A percentile compares a stretch with the other conserved stretches of the same genome.
These are phyloP conservation scores for Penicillium sp. DNA, from an alignment of 2,329 filamentous ascomycete genomes.

Conservation along the genomic window DNA sequence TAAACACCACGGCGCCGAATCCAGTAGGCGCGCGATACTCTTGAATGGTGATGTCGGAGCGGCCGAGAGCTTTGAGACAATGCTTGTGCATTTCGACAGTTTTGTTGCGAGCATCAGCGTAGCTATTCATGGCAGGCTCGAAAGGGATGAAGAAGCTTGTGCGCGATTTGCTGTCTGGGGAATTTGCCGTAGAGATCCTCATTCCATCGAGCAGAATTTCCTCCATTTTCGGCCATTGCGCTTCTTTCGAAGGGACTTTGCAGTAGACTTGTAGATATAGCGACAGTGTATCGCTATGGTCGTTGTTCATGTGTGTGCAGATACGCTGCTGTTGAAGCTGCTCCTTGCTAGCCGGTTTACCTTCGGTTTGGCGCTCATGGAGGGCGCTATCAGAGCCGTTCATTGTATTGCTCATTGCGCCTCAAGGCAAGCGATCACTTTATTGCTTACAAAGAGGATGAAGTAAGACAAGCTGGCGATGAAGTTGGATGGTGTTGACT, in stretches of 20 bases:
- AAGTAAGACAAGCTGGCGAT: background rate
- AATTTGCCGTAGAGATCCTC: slow-evolving; percentile 52
- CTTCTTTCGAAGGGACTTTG: slow-evolving; percentile 52
- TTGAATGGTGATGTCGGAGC: slow-evolving; percentile 54
- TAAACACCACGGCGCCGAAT: slow-evolving; percentile 53
- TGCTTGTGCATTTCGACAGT: slow-evolving; percentile 69
- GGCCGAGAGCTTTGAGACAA: slow-evolving; percentile 57
- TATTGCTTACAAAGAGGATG: background rate
- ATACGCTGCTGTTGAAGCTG: slow-evolving; percentile 54
- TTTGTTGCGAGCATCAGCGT: slow-evolving; percentile 64
- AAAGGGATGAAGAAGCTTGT: slow-evolving; percentile 56
- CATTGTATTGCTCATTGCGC: background rate
- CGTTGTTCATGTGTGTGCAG: slow-evolving; percentile 80
- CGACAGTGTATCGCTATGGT: slow-evolving; percentile 70
- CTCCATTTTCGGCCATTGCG: slow-evolving; percentile 57
- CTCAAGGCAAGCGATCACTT: background rate
- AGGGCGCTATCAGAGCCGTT: background rate
- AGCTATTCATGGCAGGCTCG: slow-evolving; percentile 64
- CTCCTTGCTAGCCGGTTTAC: slow-evolving; percentile 8
- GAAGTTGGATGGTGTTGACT: background rate
- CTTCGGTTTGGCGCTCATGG: slow-evolving; percentile 1
- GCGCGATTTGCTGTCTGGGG: slow-evolving; percentile 18
- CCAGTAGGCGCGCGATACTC: slow-evolving; percentile 51
- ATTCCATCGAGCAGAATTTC: slow-evolving; percentile 64
- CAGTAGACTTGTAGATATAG: slow-evolving; percentile 74